phyloP scores from a whole-genome alignment of 306 rosid species.

The Biancaea sappan region DNA sequence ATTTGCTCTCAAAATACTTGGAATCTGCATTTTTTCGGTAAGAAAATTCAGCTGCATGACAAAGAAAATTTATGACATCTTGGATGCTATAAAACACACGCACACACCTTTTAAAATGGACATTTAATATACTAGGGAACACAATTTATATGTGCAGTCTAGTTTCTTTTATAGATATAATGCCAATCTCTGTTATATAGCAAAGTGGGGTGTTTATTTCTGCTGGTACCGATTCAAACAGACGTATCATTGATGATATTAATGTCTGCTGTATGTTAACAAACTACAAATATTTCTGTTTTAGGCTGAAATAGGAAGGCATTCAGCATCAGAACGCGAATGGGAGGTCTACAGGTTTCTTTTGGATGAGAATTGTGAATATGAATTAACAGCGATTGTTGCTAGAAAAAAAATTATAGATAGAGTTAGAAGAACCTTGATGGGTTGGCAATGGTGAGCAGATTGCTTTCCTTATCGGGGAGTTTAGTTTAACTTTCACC shows the following conservation, averaged over 20 bases:
- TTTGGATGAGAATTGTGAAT: conserved; percentile 67
- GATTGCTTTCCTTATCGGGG: background rate
- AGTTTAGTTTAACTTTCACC: background rate
- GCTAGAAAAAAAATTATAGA: conserved; percentile 73
- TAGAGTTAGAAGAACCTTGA: conserved; percentile 72
- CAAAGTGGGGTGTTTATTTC: background rate
- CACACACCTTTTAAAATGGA: conserved; percentile 1
- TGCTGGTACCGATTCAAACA: background rate
- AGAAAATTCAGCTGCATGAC: conserved; percentile 32
- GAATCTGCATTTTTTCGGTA: conserved; percentile 81
- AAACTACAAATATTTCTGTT: background rate
- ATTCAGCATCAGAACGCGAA: conserved; percentile 65
- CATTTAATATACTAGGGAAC: conserved; percentile 2
- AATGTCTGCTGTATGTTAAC: background rate
- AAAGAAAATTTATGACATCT: conserved; percentile 35
- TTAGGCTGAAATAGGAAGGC: conserved; percentile 85
- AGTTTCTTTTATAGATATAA: background rate
- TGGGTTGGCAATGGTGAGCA: conserved; percentile 81
- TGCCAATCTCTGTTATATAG: background rate
- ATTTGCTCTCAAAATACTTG: conserved; percentile 66
- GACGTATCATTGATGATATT: background rate
- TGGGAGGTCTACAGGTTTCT: conserved; percentile 87
- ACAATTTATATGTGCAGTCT: background rate
- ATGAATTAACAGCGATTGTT: conserved; percentile 41
- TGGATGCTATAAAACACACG: background rate